Base-by-base conservation (phyloP, 192 early-diverging fungal genomes). In the Oehlia diaphana region DNA sequence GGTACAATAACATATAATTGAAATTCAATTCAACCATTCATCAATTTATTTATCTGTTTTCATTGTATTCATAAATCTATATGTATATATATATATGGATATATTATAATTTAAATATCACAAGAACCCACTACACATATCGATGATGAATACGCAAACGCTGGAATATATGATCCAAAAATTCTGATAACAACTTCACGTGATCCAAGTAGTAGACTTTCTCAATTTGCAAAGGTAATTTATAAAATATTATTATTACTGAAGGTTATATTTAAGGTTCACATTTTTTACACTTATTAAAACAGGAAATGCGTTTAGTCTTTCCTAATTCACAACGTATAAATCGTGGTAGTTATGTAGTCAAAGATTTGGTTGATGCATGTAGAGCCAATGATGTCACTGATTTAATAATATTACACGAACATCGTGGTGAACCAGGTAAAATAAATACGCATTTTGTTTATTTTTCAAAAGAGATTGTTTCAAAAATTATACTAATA, bases 311-410 rank as follows among this genome's bases (percentile, higher is more conserved):
- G 92, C 91, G 95, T 16, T 90, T 97, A 58, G 88, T 97, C 16
- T 93, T 99, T 74, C 98, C 98, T 65, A 97, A 97, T 84, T 95
- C 97, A 65, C 97, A 98, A 84, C 90, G 96, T 81, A 96, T 99
- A 83, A 99, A 99, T 87, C 93, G 98, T 82, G 98, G 98, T 83
- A 93, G 92, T 83, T 96, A 98, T 83, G 95, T 98, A 33, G 92
- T 98, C 81, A 93, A 96, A 81, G 96, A 99, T 72, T 92, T 99
- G 76, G 96, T 97, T 21, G 96, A 98, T 79, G 96, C 97, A 5
- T 99, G 98, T 86, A 88, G 92, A 84, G 85, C 91, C 63, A 98
- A 96, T 83, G 95, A 98, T 63, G 95, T 97, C 28, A 97, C 97
- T 14, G 98, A 99, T 81, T 83, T 99, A 73, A 91, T 99, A 82